Conservation (phyloP, 805 yeast genomes). For the Lachancea mirantina region DNA sequence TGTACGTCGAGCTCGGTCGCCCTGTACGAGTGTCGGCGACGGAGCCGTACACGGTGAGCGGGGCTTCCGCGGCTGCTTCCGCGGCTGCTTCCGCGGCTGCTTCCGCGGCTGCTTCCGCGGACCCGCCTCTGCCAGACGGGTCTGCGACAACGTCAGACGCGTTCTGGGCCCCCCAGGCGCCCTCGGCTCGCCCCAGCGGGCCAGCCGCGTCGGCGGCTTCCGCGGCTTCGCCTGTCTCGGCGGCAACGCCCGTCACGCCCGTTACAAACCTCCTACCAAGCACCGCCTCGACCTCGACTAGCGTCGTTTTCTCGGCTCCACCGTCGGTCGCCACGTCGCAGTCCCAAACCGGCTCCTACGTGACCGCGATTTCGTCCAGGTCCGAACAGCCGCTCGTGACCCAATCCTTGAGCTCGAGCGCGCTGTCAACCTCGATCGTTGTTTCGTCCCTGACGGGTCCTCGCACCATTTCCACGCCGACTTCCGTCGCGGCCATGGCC, state of each 20-base stretch:
- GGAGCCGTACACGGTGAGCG: neutral
- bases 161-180: neutral
- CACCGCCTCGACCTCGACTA: conserved; percentile 16
- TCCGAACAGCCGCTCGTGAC: conserved; percentile 30
- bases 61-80: neutral
- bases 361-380: conserved; percentile 27
- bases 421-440: conserved; percentile 23
- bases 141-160: neutral
- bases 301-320: conserved; percentile 12
- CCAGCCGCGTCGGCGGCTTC: neutral
- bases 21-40: conserved; percentile 10
- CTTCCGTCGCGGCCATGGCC: neutral
- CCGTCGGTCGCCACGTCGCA: conserved; percentile 10
- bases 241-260: conserved; percentile 10
- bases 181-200: neutral
- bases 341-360: conserved; percentile 24
- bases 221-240: neutral
- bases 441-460: conserved; percentile 27
- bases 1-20: conserved; percentile 6
- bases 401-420: conserved; percentile 23
- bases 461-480: conserved; percentile 7
- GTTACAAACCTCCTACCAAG: conserved; percentile 7
- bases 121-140: neutral
- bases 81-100: neutral
- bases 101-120: neutral